These are phyloP conservation scores for Iberis amara DNA, from an alignment of 441 rosid genomes.

Conservation along the genomic window DNA sequence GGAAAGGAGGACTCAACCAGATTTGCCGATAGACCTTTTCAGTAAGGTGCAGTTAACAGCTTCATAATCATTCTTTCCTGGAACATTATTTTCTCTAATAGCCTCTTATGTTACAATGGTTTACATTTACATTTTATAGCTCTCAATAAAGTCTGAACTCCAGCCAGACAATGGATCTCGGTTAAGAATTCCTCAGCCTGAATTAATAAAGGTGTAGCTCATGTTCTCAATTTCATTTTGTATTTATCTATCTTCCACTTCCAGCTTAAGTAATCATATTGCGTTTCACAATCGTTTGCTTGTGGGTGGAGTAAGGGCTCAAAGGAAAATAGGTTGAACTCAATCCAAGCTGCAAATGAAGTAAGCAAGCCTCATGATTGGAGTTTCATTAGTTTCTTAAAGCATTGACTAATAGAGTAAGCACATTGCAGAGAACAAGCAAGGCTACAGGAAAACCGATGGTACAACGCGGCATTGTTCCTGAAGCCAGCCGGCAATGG, in stretches of 20 bases:
- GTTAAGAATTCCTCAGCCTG: constrained; percentile 35
- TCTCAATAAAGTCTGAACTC: constrained; percentile 50
- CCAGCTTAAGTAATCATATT: constrained; percentile 26
- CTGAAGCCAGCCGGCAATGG: constrained; percentile 1
- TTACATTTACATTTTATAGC: constrained; percentile 31
- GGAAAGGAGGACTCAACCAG: constrained; percentile 46
- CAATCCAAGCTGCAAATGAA: constrained; percentile 53
- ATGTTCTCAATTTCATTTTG: constrained; percentile 16
- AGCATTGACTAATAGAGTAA: not conserved
- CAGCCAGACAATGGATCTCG: constrained; percentile 47
- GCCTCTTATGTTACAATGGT: not conserved
- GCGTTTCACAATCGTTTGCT: constrained; percentile 28
- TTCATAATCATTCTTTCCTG: not conserved
- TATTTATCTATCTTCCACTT: constrained; percentile 10
- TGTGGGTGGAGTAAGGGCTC: constrained; percentile 52
- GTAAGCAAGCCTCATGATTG: constrained; percentile 28
- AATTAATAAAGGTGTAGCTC: constrained; percentile 44
- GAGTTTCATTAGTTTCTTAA: not conserved
- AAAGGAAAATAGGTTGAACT: constrained; percentile 68
- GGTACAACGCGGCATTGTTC: constrained; percentile 31
- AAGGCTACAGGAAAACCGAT: not conserved
- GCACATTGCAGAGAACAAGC: constrained; percentile 34
- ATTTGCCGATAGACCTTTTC: constrained; percentile 66
- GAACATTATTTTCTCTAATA: not conserved
- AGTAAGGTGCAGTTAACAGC: constrained; percentile 49